These are phyloP conservation scores for Fusarium pilosicola DNA, from an alignment of 2,329 filamentous ascomycete genomes.

Conservation along the genomic window DNA sequence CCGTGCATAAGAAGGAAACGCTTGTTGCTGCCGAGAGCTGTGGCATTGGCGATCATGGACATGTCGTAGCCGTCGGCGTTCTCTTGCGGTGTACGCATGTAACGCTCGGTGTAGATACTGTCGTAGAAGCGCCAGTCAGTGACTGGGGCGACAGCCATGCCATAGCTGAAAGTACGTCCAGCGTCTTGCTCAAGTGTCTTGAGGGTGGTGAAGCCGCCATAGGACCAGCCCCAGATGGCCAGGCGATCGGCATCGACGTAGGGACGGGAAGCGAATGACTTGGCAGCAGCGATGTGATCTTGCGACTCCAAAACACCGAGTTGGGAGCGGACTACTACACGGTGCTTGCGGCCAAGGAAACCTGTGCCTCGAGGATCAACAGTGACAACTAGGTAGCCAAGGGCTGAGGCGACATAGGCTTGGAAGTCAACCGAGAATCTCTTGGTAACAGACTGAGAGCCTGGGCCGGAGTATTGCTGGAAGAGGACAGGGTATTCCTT, in stretches of 20 bases:
- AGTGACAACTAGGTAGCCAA: slow-evolving; percentile 95
- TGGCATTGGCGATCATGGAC: slow-evolving; percentile 78
- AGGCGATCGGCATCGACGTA: slow-evolving; percentile 87
- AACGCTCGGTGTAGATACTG: slow-evolving; percentile 92
- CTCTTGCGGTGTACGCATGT: slow-evolving; percentile 93
- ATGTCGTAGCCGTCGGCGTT: slow-evolving; percentile 82
- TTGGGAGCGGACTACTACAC: slow-evolving; percentile 83
- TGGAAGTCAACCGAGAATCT: slow-evolving; percentile 89
- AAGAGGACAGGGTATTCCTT: slow-evolving; percentile 95
- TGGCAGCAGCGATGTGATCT: slow-evolving; percentile 91
- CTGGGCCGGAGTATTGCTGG: slow-evolving; percentile 92
- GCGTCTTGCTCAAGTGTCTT: slow-evolving; percentile 94
- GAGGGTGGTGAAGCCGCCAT: slow-evolving; percentile 92
- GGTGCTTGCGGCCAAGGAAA: slow-evolving; percentile 84
- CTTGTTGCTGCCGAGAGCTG: slow-evolving; percentile 77
- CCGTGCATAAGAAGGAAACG: slow-evolving; percentile 97
- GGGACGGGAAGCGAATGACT: slow-evolving; percentile 80
- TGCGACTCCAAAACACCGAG: slow-evolving; percentile 85
- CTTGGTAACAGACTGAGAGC: slow-evolving; percentile 88
- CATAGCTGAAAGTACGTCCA: slow-evolving; percentile 91
- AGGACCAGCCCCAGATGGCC: slow-evolving; percentile 99
- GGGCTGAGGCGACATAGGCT: slow-evolving; percentile 81
- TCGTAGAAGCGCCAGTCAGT: slow-evolving; percentile 98
- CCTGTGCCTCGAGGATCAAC: slow-evolving; percentile 95
- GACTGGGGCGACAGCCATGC: slow-evolving; percentile 98